Percentiles rank a stretch among this genome's conserved stretches.
Evolutionary conservation across 768 basidiomycete species (phyloP).

Genomic region (Tricholoma flavovirens): DNA sequence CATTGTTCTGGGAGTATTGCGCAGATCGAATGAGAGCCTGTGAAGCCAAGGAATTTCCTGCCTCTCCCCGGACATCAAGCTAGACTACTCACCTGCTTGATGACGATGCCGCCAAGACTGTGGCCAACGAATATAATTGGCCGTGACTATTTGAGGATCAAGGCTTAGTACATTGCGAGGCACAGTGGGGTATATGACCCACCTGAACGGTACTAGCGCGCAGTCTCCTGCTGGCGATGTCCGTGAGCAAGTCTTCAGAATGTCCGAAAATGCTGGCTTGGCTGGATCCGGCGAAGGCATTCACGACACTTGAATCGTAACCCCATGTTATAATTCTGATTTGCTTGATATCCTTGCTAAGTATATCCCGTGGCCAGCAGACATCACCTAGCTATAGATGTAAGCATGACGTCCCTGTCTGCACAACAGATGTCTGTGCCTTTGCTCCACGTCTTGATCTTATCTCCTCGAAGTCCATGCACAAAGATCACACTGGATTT

Average conservation of each 20-base stretch:
- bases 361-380: background rate
- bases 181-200: background rate
- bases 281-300: background rate
- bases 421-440: background rate
- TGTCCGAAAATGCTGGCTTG: background rate
- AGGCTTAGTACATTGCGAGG: background rate
- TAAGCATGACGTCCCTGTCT: background rate
- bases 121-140: background rate
- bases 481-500: background rate
- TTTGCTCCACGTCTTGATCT: background rate
- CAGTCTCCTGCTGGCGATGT: background rate
- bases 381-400: background rate
- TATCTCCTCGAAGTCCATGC: background rate
- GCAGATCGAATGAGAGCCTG: background rate
- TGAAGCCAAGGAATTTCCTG: background rate
- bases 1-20: background rate
- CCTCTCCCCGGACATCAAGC: background rate
- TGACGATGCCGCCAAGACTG: background rate
- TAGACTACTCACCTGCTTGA: background rate
- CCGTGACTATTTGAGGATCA: background rate
- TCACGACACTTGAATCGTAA: background rate
- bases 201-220: background rate
- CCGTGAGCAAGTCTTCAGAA: background rate
- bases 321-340: background rate
- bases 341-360: background rate